Evolutionary conservation across 2,329 filamentous ascomycete genomes (phyloP), one percentile per base, ranked within the genome.

Genomic region (Chalaropsis ovoidea): DNA sequence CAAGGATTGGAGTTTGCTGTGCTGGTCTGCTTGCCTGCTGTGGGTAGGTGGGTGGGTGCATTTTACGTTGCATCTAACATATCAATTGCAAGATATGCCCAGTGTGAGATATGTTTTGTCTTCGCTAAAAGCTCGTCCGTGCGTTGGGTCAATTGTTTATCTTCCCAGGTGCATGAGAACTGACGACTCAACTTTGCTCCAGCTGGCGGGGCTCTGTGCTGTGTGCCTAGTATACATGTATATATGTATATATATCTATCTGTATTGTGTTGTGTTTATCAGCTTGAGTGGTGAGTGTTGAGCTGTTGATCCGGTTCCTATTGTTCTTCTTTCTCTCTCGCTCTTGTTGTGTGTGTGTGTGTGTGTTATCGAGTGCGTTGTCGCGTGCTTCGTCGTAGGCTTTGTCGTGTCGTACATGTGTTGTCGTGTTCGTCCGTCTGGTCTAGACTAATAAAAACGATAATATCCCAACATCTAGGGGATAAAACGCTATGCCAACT

Each of bases 51-150:
- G 3, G 19, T 56, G 22, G 8, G n/a, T n/a, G 15, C 27, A 22
- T 58, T n/a, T 2, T 8, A 19, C 43, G 8, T 39, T 58, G 54
- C 27, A 31, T 17, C 54, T 39, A 58, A 2, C 15, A 47, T 39
- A 39, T 39, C 35, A 47, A 19, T 47, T 19, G 43, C 43, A 47
- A 47, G 43, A 47, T 47, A 47, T 58, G 54, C 54, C 54, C 54
- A 8, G 27, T 58, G 24, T 58, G 27, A 58, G 27, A 17, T 8
- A 39, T n/a, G 54, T 58, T 58, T 58, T 58, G 54, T 58, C 54
- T 39, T 58, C 54, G 54, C 54, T 35, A 58, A 58, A 39, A 58
- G 54, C 35, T 39, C 35, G 54, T 35, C 54, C 31, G 54, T 58
- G 54, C 54, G 54, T 17, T 27, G 27, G 27, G 8, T 58, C 13